A percentile compares a stretch with the other conserved stretches of the same genome.
Evolutionary conservation across 2,329 filamentous ascomycete genomes (phyloP).

Genomic region (Helotiales sp.): DNA sequence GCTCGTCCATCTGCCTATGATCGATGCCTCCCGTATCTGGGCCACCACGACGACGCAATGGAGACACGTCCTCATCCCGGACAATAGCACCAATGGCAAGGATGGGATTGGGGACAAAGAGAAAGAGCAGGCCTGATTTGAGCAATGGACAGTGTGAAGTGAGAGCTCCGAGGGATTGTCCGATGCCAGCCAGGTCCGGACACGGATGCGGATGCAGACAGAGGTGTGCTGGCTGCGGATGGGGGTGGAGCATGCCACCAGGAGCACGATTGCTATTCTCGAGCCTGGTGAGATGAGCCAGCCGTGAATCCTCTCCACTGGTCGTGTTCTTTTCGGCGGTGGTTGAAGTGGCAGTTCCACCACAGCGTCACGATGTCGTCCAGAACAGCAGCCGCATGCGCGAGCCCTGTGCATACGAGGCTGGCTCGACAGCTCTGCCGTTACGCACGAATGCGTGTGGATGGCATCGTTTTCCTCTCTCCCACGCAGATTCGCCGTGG

Average conservation of each 20-base stretch:
- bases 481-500: slow-evolving; percentile 14
- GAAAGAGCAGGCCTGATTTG: neutral
- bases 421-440: slow-evolving; percentile 12
- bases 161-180: neutral
- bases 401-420: slow-evolving; percentile 21
- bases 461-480: slow-evolving; percentile 24
- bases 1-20: neutral
- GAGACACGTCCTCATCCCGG: slow-evolving; percentile 2
- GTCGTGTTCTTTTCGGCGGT: slow-evolving; percentile 7
- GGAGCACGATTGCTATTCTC: neutral
- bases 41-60: slow-evolving; percentile 3
- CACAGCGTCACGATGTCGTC: slow-evolving; percentile 29
- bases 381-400: slow-evolving; percentile 24
- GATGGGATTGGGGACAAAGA: neutral
- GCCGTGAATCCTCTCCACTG: slow-evolving; percentile 19
- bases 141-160: neutral
- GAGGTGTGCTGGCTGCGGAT: slow-evolving; percentile 17
- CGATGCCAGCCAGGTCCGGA: neutral
- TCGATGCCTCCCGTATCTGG: neutral
- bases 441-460: slow-evolving; percentile 22
- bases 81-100: slow-evolving; percentile 4
- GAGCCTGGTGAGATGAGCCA: neutral
- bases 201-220: slow-evolving; percentile 10
- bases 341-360: slow-evolving; percentile 28
- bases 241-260: slow-evolving; percentile 5